Percentiles rank a stretch among this genome's conserved stretches.
Conservation (phyloP, 148 eudicot genomes). For the Beta vulgaris region DNA sequence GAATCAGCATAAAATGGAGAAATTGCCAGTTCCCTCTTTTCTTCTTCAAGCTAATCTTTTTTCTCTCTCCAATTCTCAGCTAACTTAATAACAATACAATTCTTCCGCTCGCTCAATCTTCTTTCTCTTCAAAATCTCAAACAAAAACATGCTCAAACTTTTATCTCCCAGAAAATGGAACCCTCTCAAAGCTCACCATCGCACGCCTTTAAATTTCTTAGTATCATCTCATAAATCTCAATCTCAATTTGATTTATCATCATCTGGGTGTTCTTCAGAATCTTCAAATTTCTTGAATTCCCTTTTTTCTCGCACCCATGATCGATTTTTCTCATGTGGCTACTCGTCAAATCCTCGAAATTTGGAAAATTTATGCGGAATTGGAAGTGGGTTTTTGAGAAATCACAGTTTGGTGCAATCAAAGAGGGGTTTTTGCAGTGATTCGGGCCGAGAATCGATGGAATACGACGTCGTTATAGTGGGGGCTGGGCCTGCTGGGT, state of each 20-base stretch:
- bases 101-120: not conserved
- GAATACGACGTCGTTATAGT: conserved; percentile 86
- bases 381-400: conserved; percentile 32
- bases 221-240: not conserved
- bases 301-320: not conserved
- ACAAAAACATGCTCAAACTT: conserved; percentile 31
- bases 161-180: conserved; percentile 26
- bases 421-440: conserved; percentile 42
- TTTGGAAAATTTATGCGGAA: not conserved
- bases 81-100: not conserved
- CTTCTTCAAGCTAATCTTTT: not conserved
- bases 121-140: not conserved
- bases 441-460: conserved; percentile 53
- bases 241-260: conserved; percentile 7
- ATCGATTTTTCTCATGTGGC: conserved; percentile 39
- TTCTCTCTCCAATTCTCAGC: not conserved
- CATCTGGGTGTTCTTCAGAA: conserved; percentile 30
- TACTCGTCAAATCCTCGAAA: conserved; percentile 15
- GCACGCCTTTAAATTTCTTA: conserved; percentile 7
- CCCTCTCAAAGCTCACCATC: conserved; percentile 13
- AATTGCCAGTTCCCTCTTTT: too few relatives aligned
- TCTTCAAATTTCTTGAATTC: not conserved
- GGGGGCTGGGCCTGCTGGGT: conserved; percentile 95
- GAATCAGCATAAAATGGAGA: too few relatives aligned
- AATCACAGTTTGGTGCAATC: conserved; percentile 15